phyloP scores from a whole-genome alignment of 75 land plant species.

The Cryptomeria japonica region DNA sequence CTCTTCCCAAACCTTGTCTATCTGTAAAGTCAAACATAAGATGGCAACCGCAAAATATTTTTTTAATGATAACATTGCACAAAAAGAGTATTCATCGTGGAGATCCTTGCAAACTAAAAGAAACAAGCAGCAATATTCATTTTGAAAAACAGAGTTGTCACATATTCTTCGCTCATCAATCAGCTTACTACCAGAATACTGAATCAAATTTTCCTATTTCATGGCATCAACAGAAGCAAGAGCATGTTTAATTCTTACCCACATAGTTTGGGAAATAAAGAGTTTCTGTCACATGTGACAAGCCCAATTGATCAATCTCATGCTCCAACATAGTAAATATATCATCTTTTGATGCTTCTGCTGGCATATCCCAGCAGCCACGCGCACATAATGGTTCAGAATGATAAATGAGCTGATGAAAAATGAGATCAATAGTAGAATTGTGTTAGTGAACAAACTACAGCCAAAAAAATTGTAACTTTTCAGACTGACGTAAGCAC shows the following conservation, averaged over 20 bases:
- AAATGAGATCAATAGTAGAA: slow-evolving; percentile 7
- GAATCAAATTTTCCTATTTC: neutral
- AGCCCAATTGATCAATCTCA: slow-evolving; percentile 36
- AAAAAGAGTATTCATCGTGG: neutral
- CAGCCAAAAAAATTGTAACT: neutral
- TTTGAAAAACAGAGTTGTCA: slow-evolving; percentile 1
- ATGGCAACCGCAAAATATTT: neutral
- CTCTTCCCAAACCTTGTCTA: slow-evolving; percentile 26
- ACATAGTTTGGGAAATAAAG: slow-evolving; percentile 50
- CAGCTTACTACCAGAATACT: neutral
- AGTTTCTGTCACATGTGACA: slow-evolving; percentile 37
- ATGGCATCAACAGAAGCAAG: neutral
- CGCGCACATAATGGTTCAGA: slow-evolving; percentile 68
- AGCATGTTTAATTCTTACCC: slow-evolving; percentile 22
- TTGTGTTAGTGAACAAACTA: neutral
- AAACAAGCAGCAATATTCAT: neutral
- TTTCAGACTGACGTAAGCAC: neutral
- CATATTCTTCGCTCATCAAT: neutral
- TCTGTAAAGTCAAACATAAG: slow-evolving; percentile 25
- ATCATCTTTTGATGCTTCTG: slow-evolving; percentile 32
- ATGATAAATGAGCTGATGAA: slow-evolving; percentile 53
- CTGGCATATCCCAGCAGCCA: slow-evolving; percentile 78
- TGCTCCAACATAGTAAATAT: slow-evolving; percentile 46
- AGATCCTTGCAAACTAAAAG: neutral
- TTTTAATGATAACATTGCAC: neutral